Conservation (phyloP, 2,329 filamentous ascomycete species). For the Fusarium sp. region DNA sequence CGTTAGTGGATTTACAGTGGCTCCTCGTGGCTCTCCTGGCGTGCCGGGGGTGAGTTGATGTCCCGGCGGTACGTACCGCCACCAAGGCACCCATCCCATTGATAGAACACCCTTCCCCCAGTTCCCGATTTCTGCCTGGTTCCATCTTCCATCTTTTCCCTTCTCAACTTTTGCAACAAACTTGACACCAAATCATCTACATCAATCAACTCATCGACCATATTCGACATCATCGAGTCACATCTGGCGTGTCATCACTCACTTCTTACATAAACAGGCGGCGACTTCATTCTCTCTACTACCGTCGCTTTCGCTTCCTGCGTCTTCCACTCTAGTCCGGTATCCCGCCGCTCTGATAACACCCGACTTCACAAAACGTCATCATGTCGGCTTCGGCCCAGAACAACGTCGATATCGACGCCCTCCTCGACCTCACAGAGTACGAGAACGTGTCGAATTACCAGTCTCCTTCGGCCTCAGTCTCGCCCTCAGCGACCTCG, state of each 20-base stretch:
- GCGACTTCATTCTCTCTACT: conserved; percentile 6
- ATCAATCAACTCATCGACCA: conserved; percentile 27
- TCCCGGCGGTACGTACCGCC: conserved; percentile 33
- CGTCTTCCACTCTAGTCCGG: conserved; percentile 7
- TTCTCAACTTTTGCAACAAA: conserved; percentile 38
- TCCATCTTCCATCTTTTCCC: conserved; percentile 33
- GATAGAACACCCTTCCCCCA: conserved; percentile 49
- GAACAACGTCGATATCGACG: conserved; percentile 66
- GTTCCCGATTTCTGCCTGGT: conserved; percentile 43
- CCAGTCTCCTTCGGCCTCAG: conserved; percentile 65
- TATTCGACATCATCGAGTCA: conserved; percentile 7
- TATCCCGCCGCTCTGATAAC: conserved; percentile 24
- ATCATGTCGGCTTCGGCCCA: conserved; percentile 57
- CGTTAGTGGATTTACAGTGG: conserved; percentile 33
- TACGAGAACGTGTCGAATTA: conserved; percentile 71
- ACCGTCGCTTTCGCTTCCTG: conserved; percentile 17
- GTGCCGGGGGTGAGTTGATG: conserved; percentile 24
- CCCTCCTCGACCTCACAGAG: conserved; percentile 70
- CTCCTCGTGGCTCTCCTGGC: conserved; percentile 12
- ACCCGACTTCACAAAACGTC: conserved; percentile 15
- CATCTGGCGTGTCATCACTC: not conserved
- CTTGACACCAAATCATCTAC: conserved; percentile 27
- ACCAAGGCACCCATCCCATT: conserved; percentile 49
- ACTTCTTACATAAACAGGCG: not conserved
- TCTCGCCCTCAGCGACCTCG: conserved; percentile 65